These are phyloP conservation scores for Ganoderma resinaceum DNA, from an alignment of 1,284 basidiomycete genomes.

Conservation along the genomic window DNA sequence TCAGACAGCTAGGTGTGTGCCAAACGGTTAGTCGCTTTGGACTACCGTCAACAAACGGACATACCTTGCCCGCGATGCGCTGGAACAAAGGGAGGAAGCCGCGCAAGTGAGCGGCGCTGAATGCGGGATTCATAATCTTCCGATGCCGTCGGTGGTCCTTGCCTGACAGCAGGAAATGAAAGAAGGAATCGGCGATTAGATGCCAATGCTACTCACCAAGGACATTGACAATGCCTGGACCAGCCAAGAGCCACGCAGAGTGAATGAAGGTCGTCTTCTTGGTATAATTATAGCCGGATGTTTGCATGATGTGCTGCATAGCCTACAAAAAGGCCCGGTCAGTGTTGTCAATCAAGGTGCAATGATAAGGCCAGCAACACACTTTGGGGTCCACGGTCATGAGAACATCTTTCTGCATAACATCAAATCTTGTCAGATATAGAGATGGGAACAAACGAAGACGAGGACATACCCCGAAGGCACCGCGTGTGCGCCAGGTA, in stretches of 20 bases:
- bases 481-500: slow-evolving; percentile 29
- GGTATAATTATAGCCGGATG: slow-evolving; percentile 34
- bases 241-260: slow-evolving; percentile 22
- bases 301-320: slow-evolving; percentile 38
- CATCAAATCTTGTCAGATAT: background rate
- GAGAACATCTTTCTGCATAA: slow-evolving; percentile 11
- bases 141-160: slow-evolving; percentile 37
- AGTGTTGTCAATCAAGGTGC: background rate
- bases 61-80: slow-evolving; percentile 25
- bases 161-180: background rate
- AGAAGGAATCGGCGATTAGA: background rate
- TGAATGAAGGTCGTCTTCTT: slow-evolving; percentile 29
- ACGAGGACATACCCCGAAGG: slow-evolving; percentile 26
- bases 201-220: slow-evolving; percentile 22
- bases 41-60: background rate
- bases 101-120: slow-evolving; percentile 33
- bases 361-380: background rate
- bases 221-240: slow-evolving; percentile 29
- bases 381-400: slow-evolving; percentile 31
- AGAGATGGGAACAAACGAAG: background rate
- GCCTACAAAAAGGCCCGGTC: slow-evolving; percentile 21
- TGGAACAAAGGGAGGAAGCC: slow-evolving; percentile 35
- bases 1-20: slow-evolving; percentile 24
- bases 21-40: background rate
- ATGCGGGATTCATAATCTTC: slow-evolving; percentile 41